Conservation (phyloP, 805 yeast genomes). For the Torulaspora quercuum region DNA sequence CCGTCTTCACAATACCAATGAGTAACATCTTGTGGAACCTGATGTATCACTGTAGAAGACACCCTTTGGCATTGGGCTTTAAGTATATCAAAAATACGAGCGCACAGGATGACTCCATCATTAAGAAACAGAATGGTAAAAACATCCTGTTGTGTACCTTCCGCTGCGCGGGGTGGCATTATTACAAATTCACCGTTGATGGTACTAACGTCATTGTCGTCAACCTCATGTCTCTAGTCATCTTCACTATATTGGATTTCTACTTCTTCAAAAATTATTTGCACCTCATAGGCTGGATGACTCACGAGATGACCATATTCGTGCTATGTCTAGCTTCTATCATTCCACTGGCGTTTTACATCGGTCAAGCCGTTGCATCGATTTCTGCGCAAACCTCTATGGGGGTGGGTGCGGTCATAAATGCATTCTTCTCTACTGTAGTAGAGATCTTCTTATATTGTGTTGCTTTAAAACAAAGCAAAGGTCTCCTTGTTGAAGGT, state of each 20-base stretch:
- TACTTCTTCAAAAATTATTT: slow-evolving; percentile 54
- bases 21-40: slow-evolving; percentile 69
- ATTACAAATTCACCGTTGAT: slow-evolving; percentile 92
- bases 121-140: slow-evolving; percentile 37
- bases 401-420: slow-evolving; percentile 98
- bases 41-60: slow-evolving; percentile 75
- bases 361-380: slow-evolving; percentile 99
- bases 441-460: slow-evolving; percentile 91
- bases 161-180: slow-evolving; percentile 86
- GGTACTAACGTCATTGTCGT: slow-evolving; percentile 93
- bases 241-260: slow-evolving; percentile 78
- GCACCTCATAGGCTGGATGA: slow-evolving; percentile 34
- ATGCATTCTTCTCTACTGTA: slow-evolving; percentile 94
- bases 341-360: slow-evolving; percentile 91
- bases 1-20: slow-evolving; percentile 91
- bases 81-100: slow-evolving; percentile 47
- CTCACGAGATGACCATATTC: slow-evolving; percentile 66
- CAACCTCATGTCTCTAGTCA: slow-evolving; percentile 73
- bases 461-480: slow-evolving; percentile 81
- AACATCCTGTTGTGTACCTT: slow-evolving; percentile 82
- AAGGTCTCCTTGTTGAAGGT: slow-evolving; percentile 91
- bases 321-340: slow-evolving; percentile 76
- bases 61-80: slow-evolving; percentile 84
- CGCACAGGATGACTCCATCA: slow-evolving; percentile 18
- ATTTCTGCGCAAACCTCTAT: slow-evolving; percentile 97